Evolutionary conservation across 2,329 filamentous ascomycete genomes (phyloP).

Genomic region (Alternaria longipes): DNA sequence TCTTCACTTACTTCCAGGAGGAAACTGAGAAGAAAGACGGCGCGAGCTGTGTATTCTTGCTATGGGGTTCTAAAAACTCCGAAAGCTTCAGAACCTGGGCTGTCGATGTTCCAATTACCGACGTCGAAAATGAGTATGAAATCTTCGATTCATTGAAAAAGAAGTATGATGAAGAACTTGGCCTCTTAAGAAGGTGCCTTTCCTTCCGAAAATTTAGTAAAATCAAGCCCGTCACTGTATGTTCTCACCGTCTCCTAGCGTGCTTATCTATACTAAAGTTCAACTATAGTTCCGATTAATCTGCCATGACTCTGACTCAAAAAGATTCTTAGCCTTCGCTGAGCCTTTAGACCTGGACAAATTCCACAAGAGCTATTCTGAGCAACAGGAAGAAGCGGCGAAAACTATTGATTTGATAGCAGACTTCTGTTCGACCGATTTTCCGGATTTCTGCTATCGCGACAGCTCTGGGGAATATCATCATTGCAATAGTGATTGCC

Average conservation of each 20-base stretch:
- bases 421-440: too few relatives aligned
- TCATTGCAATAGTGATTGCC: too few relatives aligned
- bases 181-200: not conserved
- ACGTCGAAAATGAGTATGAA: not conserved
- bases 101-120: not conserved
- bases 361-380: too few relatives aligned
- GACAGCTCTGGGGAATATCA: too few relatives aligned
- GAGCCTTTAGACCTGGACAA: too few relatives aligned
- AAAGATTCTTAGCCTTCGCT: too few relatives aligned
- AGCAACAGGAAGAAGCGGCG: too few relatives aligned
- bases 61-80: not conserved
- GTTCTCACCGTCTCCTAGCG: not conserved
- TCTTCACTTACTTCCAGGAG: not conserved
- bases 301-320: too few relatives aligned
- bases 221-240: slow-evolving; percentile 5
- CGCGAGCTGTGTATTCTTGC: slow-evolving; percentile 4
- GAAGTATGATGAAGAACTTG: not conserved
- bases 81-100: not conserved
- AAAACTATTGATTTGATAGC: too few relatives aligned
- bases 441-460: too few relatives aligned
- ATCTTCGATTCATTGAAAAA: not conserved
- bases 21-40: not conserved
- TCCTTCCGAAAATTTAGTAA: not conserved
- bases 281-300: not conserved
- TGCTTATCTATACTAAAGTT: not conserved